Percentiles rank a stretch among this genome's conserved stretches.
These are phyloP conservation scores for Cryomyces minteri DNA, from an alignment of 495 filamentous ascomycete genomes.

Conservation along the genomic window DNA sequence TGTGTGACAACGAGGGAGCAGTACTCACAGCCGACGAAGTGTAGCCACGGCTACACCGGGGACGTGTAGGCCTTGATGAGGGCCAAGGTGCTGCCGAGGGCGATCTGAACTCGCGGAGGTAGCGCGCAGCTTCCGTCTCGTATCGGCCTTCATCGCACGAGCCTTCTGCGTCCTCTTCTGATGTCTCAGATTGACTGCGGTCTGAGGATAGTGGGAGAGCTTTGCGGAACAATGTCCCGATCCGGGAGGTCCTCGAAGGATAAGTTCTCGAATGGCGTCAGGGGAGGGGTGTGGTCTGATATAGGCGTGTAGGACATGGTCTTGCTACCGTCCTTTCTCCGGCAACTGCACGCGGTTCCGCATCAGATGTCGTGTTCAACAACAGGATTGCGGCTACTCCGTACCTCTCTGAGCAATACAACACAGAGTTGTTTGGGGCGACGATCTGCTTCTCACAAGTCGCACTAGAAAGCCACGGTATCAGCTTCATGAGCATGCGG, in stretches of 20 bases:
- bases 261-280: constrained; percentile 9
- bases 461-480: constrained; percentile 21
- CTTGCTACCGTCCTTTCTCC: constrained; percentile 18
- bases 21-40: constrained; percentile 8
- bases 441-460: constrained; percentile 52
- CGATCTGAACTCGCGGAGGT: constrained; percentile 16
- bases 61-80: constrained; percentile 4
- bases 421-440: constrained; percentile 39
- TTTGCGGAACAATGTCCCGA: constrained; percentile 23
- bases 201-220: constrained; percentile 17
- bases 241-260: constrained; percentile 17
- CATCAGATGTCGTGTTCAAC: not conserved
- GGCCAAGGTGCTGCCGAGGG: not conserved
- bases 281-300: constrained; percentile 10
- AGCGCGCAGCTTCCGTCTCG: constrained; percentile 13
- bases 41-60: constrained; percentile 9
- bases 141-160: constrained; percentile 5
- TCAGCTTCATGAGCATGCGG: not conserved
- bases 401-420: constrained; percentile 27
- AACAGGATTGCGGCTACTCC: not conserved
- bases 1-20: constrained; percentile 17
- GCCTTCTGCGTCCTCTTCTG: constrained; percentile 9
- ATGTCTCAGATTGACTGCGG: constrained; percentile 10
- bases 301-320: constrained; percentile 1
- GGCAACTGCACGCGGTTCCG: constrained; percentile 15